Evolutionary conservation across 208 protist species (phyloP), one percentile per base, ranked within the genome.

Genomic region (Trypanosoma vivax): DNA sequence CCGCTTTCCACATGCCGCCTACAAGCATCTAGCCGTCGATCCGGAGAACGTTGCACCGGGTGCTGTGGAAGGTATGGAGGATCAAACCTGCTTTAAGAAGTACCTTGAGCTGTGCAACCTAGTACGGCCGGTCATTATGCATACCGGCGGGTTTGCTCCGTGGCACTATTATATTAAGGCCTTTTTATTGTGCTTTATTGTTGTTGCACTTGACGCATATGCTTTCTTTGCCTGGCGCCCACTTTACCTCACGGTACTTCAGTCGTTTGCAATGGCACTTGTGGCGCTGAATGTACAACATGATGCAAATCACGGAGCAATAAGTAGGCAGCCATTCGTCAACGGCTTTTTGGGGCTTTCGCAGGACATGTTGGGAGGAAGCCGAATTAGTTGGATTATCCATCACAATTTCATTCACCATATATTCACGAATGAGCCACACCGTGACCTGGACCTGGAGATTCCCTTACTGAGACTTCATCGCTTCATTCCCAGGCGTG

Each of bases 261-360:
- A 84, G 64, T 90, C 82, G 3, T 30, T 90, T 16, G 70, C 73
- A 11, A 86, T 86, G 78, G 82, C 82, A 13, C 79, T 85, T 72
- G 65, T 90, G n/a, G 82, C 78, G 2, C 65, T 90, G 9, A 90
- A 90, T 60, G 78, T 90, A 24, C 82, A 90, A 49, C 82, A 90
- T 60, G 82, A 90, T 59, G 82, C 78, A 28, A 90, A 90, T 65
- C 82, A 90, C 67, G 82, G 82, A 9, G 77, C 82, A 2, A 30
- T 81, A 25, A 82, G 69, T 60, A 40, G 38, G 16, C 59, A 83
- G 64, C 76, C 75, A 65, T 61, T 58, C 35, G 30, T 90, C 16
- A 90, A 90, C 60, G 71, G 72, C 25, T 31, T 73, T 18, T 49
- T 90, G 40, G 82, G 82, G 0, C 60, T 86, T 28, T 65, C 70